These are phyloP conservation scores for Rhizopogon rudus DNA, from an alignment of 768 basidiomycete genomes.

Conservation along the genomic window DNA sequence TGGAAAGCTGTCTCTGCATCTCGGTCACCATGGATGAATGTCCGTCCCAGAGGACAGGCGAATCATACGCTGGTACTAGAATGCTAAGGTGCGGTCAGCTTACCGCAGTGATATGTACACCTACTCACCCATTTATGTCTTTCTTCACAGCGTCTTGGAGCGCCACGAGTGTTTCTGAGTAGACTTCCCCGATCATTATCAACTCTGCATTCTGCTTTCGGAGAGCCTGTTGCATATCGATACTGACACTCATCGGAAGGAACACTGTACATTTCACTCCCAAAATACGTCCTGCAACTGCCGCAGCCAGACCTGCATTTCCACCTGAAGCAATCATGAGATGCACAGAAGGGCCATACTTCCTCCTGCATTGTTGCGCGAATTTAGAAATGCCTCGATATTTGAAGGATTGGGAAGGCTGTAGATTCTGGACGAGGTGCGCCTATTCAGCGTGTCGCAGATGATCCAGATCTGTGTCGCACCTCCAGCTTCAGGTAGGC, in stretches of 20 bases:
- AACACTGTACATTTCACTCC: slow-evolving; percentile 61
- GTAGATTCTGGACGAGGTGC: slow-evolving; percentile 48
- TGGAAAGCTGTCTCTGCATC: slow-evolving; percentile 47
- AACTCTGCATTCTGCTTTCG: slow-evolving; percentile 51
- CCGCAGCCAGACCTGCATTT: slow-evolving; percentile 76
- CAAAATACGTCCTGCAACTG: slow-evolving; percentile 53
- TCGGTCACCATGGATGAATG: slow-evolving; percentile 73
- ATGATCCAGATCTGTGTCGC: slow-evolving; percentile 10
- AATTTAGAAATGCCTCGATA: slow-evolving; percentile 67
- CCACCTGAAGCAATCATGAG: slow-evolving; percentile 71
- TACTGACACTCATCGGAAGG: slow-evolving; percentile 50
- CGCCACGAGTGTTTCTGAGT: slow-evolving; percentile 49
- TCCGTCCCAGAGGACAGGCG: slow-evolving; percentile 68
- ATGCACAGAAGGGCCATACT: slow-evolving; percentile 51
- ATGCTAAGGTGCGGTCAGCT: slow-evolving; percentile 35
- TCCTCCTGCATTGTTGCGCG: slow-evolving; percentile 43
- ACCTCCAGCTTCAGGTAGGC: slow-evolving; percentile 77
- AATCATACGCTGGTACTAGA: slow-evolving; percentile 68
- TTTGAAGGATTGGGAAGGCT: slow-evolving; percentile 75
- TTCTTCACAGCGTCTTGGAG: slow-evolving; percentile 42
- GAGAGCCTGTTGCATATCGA: slow-evolving; percentile 46
- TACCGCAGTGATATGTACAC: background rate
- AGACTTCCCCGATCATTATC: slow-evolving; percentile 51
- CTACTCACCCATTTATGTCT: slow-evolving; percentile 49
- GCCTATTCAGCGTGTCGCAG: background rate